phyloP scores from a whole-genome alignment of 768 basidiomycete genomes.

The Boletales sp. region DNA sequence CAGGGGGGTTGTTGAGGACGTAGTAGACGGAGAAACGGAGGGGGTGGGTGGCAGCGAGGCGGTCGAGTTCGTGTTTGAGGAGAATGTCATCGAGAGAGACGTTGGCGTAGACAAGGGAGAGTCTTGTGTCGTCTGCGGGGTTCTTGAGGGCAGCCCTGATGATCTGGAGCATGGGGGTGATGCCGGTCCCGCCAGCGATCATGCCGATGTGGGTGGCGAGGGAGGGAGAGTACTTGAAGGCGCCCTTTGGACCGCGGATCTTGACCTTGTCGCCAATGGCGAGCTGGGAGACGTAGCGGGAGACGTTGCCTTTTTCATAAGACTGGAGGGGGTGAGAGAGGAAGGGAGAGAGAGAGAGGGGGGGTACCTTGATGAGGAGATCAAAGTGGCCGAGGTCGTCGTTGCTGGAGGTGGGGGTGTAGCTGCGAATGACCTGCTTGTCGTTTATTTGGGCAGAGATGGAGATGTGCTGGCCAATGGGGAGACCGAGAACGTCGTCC shows the following conservation, averaged over 20 bases:
- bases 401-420: constrained; percentile 94
- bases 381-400: constrained; percentile 94
- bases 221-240: constrained; percentile 78
- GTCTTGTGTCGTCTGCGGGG: constrained; percentile 75
- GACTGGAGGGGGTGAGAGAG: constrained; percentile 45
- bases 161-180: constrained; percentile 99
- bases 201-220: constrained; percentile 83
- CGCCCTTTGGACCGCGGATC: constrained; percentile 95
- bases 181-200: constrained; percentile 98
- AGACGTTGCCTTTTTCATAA: constrained; percentile 98
- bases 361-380: constrained; percentile 86
- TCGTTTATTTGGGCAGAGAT: constrained; percentile 88
- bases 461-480: constrained; percentile 95
- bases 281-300: constrained; percentile 74
- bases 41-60: constrained; percentile 59
- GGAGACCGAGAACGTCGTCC: constrained; percentile 83
- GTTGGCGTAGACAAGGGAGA: constrained; percentile 95
- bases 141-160: constrained; percentile 91
- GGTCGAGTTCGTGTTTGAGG: constrained; percentile 82
- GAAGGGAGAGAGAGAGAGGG: background rate
- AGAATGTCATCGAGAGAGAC: constrained; percentile 92
- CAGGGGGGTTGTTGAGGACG: constrained; percentile 93
- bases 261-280: constrained; percentile 85
- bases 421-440: constrained; percentile 86
- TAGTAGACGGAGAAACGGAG: constrained; percentile 78